A percentile compares a stretch with the other conserved stretches of the same genome.
Evolutionary conservation across 73 alveolate species (phyloP).

Genomic region (Paramecium sexaurelia): DNA sequence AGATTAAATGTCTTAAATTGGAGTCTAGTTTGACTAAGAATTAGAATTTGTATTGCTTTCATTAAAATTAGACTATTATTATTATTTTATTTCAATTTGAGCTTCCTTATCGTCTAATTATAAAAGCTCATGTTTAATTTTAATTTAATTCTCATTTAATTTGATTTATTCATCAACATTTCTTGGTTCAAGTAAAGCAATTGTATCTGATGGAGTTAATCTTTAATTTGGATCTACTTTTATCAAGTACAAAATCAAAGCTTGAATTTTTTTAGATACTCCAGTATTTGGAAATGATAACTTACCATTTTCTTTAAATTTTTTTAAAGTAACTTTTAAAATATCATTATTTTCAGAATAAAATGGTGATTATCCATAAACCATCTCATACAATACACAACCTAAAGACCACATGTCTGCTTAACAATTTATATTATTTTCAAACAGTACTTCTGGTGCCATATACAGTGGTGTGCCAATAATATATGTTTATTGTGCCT

Average conservation of each 20-base stretch:
- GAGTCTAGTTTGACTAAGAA: background rate
- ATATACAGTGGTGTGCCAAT: constrained; percentile 47
- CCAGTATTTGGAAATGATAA: background rate
- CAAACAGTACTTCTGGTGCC: constrained; percentile 54
- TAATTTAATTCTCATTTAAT: background rate
- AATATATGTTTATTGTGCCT: background rate
- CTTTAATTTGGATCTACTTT: background rate
- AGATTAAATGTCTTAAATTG: background rate
- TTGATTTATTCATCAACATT: background rate
- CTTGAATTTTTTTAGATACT: constrained; percentile 2
- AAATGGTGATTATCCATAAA: constrained; percentile 74
- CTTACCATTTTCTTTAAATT: background rate
- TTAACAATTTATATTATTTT: background rate
- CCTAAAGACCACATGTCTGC: constrained; percentile 84
- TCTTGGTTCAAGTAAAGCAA: constrained; percentile 9
- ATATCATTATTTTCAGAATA: constrained; percentile 46
- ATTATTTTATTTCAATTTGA: background rate
- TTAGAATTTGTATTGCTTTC: background rate
- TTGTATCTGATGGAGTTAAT: background rate
- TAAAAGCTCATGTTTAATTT: background rate
- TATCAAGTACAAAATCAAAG: background rate
- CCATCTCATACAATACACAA: constrained; percentile 77
- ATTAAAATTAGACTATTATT: background rate
- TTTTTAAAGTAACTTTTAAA: background rate
- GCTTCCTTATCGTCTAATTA: background rate